Percentiles rank a stretch among this genome's conserved stretches.
phyloP scores from a whole-genome alignment of 345 rosid genomes.

The Pugionium cornutum region DNA sequence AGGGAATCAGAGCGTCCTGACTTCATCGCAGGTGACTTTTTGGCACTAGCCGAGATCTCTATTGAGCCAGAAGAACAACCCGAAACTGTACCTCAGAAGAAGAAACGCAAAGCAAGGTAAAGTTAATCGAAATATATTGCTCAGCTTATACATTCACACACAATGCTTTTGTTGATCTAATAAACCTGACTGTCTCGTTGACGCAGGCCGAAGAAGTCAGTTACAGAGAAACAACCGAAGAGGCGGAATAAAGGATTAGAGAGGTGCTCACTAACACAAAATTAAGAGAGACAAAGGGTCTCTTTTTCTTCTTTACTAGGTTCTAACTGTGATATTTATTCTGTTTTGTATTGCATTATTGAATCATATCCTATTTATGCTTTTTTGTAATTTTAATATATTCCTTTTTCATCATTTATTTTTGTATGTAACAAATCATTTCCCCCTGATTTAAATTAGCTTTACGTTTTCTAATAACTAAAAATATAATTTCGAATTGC shows the following conservation, averaged over 20 bases:
- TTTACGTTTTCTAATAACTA: no score
- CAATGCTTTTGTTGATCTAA: slow-evolving; percentile 5
- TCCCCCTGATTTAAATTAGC: no score
- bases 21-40: slow-evolving; percentile 54
- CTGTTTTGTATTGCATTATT: no score
- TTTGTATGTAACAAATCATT: no score
- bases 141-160: neutral
- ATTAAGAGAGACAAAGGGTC: no score
- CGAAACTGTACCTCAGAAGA: slow-evolving; percentile 29
- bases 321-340: no score
- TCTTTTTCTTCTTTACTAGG: no score
- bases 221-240: slow-evolving; percentile 23
- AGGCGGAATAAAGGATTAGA: slow-evolving; percentile 21
- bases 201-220: slow-evolving; percentile 35
- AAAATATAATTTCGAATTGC: no score
- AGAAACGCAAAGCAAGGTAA: slow-evolving; percentile 56
- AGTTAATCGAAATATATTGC: slow-evolving; percentile 13
- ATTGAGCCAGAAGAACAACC: slow-evolving; percentile 41
- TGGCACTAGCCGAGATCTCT: slow-evolving; percentile 37
- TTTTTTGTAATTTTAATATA: no score
- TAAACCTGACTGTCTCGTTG: slow-evolving; percentile 2
- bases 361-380: no score
- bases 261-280: neutral
- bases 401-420: no score
- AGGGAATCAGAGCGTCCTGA: slow-evolving; percentile 72